Base-by-base conservation (phyloP, 2,329 filamentous ascomycete species). In the Pseudogymnoascus verrucosus region DNA sequence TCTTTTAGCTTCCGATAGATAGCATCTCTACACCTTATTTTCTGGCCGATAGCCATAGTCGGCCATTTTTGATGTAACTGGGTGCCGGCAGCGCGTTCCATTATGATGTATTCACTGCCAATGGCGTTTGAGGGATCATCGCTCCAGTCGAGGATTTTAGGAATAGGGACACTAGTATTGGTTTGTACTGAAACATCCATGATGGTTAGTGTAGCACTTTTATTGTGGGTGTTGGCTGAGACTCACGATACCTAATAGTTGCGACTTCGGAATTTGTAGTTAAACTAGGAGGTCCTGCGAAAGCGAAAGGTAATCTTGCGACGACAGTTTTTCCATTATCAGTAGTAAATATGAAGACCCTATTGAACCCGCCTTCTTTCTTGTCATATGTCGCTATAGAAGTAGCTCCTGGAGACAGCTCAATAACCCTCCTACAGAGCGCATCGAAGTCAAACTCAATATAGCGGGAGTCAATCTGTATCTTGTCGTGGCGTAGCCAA, bases 241-340 rank as follows among this genome's bases (percentile, higher is more conserved):
- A 65, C 73, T 68, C 70, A 79, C 76, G 51, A 65, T 76, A 79
- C 57, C 68, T 68, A 57, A 80, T 76, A 1, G 77, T 80, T 28
- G 79, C 78, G 66, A 80, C 76, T 68, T 80, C 76, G 23, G 78
- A 79, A 63, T 69, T 71, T 4, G 76, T 79, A 0, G 71, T 73
- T 19, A 78, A 68, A 47, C 68, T 70, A 42, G 68, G 57, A 7
- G 75, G 76, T 8, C 77, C 77, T 66, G 76, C 75, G 36, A 77
- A 51, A 2, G 63, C 63, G 67, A 76, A 78, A 2, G 77, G 78
- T n/a, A 80, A 64, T 67, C 74, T 76, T 2, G 76, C 78, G 14
- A 80, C 74, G 21, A 78, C 63, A 5, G 44, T 68, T 65, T 69
- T 69, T 6, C 63, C 74, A 68, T 77, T 74, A 59, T 80, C 68